A percentile compares a stretch with the other conserved stretches of the same genome.
phyloP scores from a whole-genome alignment of 257 asterid species.

The Cordia subcordata region DNA sequence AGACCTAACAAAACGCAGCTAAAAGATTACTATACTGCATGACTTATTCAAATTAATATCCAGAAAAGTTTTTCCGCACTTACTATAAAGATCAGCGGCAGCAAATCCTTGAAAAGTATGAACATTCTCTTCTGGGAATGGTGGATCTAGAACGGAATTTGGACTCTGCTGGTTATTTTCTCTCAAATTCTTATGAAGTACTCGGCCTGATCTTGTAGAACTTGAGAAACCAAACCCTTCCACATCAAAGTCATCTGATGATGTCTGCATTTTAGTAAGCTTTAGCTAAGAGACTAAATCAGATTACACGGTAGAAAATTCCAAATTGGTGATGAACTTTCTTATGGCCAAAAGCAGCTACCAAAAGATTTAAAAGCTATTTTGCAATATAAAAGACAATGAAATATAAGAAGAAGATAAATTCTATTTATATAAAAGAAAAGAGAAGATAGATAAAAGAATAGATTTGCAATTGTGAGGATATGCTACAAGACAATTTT shows the following conservation, averaged over 20 bases:
- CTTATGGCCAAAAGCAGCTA: not conserved
- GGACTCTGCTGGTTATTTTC: slow-evolving; percentile 55
- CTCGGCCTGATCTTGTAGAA: slow-evolving; percentile 19
- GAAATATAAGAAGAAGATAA: not conserved
- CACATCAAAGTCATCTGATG: slow-evolving; percentile 23
- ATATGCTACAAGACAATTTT: too few relatives aligned
- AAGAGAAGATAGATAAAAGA: too few relatives aligned
- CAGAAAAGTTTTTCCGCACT: slow-evolving; percentile 13
- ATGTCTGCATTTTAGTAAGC: slow-evolving; percentile 34
- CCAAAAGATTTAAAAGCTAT: not conserved
- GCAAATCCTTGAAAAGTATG: slow-evolving; percentile 21
- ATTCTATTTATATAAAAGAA: too few relatives aligned
- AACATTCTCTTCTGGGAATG: slow-evolving; percentile 19
- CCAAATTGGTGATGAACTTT: not conserved
- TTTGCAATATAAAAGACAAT: not conserved
- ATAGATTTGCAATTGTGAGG: too few relatives aligned
- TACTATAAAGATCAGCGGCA: slow-evolving; percentile 26
- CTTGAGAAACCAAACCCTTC: slow-evolving; percentile 27
- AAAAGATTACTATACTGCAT: slow-evolving; percentile 1
- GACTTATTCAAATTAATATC: slow-evolving; percentile 1
- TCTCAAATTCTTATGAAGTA: slow-evolving; percentile 27
- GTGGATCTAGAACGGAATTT: slow-evolving; percentile 55
- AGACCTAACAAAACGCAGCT: slow-evolving; percentile 36
- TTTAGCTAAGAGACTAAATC: not conserved
- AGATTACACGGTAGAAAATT: not conserved